phyloP scores from a whole-genome alignment of 495 filamentous ascomycete species.

The Xylaria cubensis region DNA sequence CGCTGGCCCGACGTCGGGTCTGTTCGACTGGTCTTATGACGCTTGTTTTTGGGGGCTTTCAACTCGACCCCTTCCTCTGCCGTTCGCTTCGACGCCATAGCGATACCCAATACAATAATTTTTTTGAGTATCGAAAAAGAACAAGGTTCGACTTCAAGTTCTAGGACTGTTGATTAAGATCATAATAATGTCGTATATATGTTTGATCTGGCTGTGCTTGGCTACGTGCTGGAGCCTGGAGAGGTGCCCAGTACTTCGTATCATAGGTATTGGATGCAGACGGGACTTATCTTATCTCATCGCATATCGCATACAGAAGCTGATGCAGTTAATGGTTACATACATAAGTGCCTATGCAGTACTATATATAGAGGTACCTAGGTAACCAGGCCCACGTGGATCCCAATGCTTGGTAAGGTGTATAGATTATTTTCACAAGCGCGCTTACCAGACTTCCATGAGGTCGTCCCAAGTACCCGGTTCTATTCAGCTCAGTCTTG shows the following conservation, averaged over 20 bases:
- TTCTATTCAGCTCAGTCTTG: not conserved
- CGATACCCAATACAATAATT: not conserved
- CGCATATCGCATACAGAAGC: not conserved
- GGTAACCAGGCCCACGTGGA: too few relatives aligned
- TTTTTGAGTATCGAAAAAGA: not conserved
- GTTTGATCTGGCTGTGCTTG: not conserved
- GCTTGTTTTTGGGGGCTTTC: constrained; percentile 23
- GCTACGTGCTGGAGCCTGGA: not conserved
- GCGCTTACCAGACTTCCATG: too few relatives aligned
- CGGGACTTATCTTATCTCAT: constrained; percentile 19
- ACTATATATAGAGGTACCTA: too few relatives aligned
- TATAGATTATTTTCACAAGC: too few relatives aligned
- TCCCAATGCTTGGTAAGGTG: too few relatives aligned
- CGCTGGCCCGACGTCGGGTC: constrained; percentile 78
- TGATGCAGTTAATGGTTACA: not conserved
- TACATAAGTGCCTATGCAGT: too few relatives aligned
- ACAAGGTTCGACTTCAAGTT: too few relatives aligned
- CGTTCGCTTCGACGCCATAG: constrained; percentile 26
- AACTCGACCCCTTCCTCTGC: constrained; percentile 20
- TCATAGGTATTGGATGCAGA: too few relatives aligned
- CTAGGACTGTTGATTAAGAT: not conserved
- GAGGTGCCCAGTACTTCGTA: not conserved
- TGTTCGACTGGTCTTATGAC: constrained; percentile 35
- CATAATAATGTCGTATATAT: not conserved
- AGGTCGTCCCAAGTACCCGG: not conserved